Percentiles rank a stretch among this genome's conserved stretches.
Conservation (phyloP, 441 rosid species). For the Erodium chrysanthum region DNA sequence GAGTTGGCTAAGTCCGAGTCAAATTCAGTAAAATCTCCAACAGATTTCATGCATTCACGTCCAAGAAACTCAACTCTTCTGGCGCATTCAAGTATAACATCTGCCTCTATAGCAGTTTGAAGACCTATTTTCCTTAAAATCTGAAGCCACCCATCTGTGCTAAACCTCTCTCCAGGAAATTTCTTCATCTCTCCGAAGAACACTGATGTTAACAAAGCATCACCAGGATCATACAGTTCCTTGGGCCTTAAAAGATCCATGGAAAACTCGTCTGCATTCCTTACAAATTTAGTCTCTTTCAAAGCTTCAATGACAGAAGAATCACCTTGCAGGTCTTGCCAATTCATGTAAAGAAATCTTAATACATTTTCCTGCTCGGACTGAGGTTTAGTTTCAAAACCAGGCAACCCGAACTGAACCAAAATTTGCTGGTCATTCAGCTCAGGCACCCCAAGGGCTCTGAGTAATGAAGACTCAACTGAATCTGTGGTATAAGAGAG, state of each 20-base stretch:
- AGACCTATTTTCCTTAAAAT: conserved; percentile 82
- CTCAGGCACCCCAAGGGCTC: conserved; percentile 79
- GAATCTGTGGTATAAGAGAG: conserved; percentile 63
- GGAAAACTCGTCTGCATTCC: conserved; percentile 71
- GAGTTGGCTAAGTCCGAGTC: conserved; percentile 37
- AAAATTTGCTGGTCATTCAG: conserved; percentile 78
- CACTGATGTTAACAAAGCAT: conserved; percentile 71
- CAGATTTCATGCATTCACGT: conserved; percentile 41
- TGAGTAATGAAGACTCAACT: conserved; percentile 52
- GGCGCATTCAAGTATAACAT: conserved; percentile 88
- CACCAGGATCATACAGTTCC: conserved; percentile 87
- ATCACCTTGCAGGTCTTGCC: conserved; percentile 70
- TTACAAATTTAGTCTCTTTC: conserved; percentile 74
- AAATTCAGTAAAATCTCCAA: conserved; percentile 49
- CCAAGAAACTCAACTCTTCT: conserved; percentile 75
- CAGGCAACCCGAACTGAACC: conserved; percentile 80
- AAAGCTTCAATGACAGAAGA: conserved; percentile 72
- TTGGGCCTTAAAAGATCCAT: conserved; percentile 55
- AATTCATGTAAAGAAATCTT: conserved; percentile 55
- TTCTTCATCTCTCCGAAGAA: conserved; percentile 78
- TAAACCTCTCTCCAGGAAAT: conserved; percentile 97
- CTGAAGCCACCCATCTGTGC: conserved; percentile 74
- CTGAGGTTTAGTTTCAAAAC: conserved; percentile 61
- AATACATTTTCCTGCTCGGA: conserved; percentile 77
- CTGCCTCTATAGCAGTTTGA: conserved; percentile 64